Evolutionary conservation across 2,329 filamentous ascomycete genomes (phyloP), one percentile per base, ranked within the genome.

Genomic region (Tolypocladium sp.): DNA sequence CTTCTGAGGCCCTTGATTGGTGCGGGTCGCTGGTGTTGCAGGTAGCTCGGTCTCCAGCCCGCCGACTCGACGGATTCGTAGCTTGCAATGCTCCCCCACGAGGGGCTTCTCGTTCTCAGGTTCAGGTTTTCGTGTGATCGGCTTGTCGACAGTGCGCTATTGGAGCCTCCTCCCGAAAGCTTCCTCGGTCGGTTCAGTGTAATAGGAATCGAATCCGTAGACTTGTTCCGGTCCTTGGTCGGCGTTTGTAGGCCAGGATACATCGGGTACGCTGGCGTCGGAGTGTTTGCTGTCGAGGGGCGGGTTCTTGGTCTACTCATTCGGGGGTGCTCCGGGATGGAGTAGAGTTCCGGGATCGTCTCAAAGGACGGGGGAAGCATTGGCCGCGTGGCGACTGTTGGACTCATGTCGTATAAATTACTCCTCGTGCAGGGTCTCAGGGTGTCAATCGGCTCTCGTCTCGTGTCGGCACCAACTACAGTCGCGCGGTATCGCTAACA

Each of bases 41-140:
- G 30, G 52, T 59, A 58, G 52, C 44, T 60, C 22, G 59, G 56
- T 41, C 57, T 59, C 61, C 57, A 59, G 44, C 40, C 57, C 25
- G 17, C 51, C 1, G 74, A 69, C 40, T 77, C 72, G 63, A 73
- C 73, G 3, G 74, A 74, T 12, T 76, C 77, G 60, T 77, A 69
- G 63, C 72, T 77, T 51, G 73, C 73, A 60, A 69, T 71, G 61
- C 69, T 76, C 46, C 73, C 74, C 63, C 67, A 69, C 2, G 73
- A 71, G 3, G 69, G 59, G 6, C 63, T 67, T 46, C 68, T 65
- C 44, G 62, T 65, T 38, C 69, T 63, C 13, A 65, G 65, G 8
- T 64, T 64, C 22, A 62, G 63, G 62, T 62, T 70, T 9, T 71
- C 68, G 41, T 63, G 65, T 37, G 59, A 33, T 35, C 58, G 53